These are phyloP conservation scores for Agroathelia rolfsii DNA, from an alignment of 1,284 basidiomycete genomes.

Conservation along the genomic window DNA sequence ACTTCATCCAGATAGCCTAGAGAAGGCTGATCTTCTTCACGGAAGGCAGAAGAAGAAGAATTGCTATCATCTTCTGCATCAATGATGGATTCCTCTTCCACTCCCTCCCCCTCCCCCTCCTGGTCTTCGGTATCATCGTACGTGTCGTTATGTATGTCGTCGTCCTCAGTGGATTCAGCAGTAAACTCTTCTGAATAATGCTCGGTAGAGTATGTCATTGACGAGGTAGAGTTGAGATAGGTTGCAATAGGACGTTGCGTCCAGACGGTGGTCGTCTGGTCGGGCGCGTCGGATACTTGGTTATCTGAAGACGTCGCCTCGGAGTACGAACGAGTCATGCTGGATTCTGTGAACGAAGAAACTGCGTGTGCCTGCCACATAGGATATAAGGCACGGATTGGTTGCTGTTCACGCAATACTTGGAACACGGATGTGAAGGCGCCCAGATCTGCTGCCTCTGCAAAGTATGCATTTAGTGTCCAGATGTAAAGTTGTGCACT, in stretches of 20 bases:
- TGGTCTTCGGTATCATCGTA: too few species aligned
- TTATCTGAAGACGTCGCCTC: slow-evolving; percentile 13
- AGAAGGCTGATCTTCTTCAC: slow-evolving; percentile 31
- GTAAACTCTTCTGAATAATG: neutral
- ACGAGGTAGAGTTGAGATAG: slow-evolving; percentile 32
- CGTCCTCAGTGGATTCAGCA: slow-evolving; percentile 13
- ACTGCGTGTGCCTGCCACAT: slow-evolving; percentile 20
- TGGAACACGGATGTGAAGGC: slow-evolving; percentile 65
- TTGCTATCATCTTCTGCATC: slow-evolving; percentile 4
- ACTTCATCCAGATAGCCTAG: slow-evolving; percentile 56
- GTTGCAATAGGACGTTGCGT: slow-evolving; percentile 50
- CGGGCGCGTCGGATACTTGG: slow-evolving; percentile 10
- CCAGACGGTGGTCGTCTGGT: slow-evolving; percentile 52
- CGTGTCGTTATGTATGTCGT: neutral
- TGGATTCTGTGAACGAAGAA: slow-evolving; percentile 22
- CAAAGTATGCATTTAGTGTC: slow-evolving; percentile 4
- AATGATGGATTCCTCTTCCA: slow-evolving; percentile 1
- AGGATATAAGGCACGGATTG: slow-evolving; percentile 20
- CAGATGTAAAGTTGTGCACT: slow-evolving; percentile 4
- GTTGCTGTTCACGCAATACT: slow-evolving; percentile 50
- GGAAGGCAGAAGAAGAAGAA: slow-evolving; percentile 5
- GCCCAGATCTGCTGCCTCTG: slow-evolving; percentile 67
- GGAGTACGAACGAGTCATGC: slow-evolving; percentile 15
- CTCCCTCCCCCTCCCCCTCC: too few species aligned
- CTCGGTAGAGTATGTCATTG: slow-evolving; percentile 9